phyloP scores from a whole-genome alignment of 2,329 filamentous ascomycete species.

The Scedosporium dehoogii region DNA sequence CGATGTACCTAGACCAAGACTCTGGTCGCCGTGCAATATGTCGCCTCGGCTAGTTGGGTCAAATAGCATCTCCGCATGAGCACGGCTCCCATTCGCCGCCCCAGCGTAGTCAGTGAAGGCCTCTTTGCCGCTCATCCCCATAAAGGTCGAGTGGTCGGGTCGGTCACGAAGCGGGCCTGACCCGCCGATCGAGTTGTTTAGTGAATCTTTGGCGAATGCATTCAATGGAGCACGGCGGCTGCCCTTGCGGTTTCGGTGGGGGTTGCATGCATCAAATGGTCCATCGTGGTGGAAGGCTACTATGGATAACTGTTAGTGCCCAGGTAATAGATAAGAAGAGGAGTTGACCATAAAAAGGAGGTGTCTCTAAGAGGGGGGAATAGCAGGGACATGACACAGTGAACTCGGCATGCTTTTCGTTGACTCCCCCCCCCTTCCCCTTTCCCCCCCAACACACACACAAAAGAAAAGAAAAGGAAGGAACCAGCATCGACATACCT shows the following conservation, averaged over 20 bases:
- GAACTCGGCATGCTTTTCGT: no score
- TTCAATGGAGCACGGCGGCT: constrained; percentile 85
- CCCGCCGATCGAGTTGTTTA: constrained; percentile 87
- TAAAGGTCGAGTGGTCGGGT: constrained; percentile 78
- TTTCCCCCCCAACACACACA: no score
- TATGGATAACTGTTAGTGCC: constrained; percentile 10
- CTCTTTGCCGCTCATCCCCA: constrained; percentile 71
- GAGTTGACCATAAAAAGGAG: no score
- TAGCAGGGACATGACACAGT: neutral
- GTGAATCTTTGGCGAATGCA: constrained; percentile 84
- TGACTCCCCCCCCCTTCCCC: no score
- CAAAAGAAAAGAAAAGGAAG: neutral
- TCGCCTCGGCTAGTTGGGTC: constrained; percentile 60
- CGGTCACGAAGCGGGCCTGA: constrained; percentile 72
- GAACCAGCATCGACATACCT: constrained; percentile 49
- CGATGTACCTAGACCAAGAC: constrained; percentile 77
- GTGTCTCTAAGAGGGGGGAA: neutral
- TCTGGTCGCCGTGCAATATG: constrained; percentile 75
- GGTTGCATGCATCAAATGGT: constrained; percentile 92
- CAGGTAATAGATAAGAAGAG: neutral
- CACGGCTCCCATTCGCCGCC: constrained; percentile 13
- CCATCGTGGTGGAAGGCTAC: constrained; percentile 95
- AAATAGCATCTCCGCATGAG: constrained; percentile 34
- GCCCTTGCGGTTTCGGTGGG: constrained; percentile 81
- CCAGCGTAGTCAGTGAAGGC: constrained; percentile 70